phyloP scores from a whole-genome alignment of 305 asterid genomes.

The Striga hermonthica region DNA sequence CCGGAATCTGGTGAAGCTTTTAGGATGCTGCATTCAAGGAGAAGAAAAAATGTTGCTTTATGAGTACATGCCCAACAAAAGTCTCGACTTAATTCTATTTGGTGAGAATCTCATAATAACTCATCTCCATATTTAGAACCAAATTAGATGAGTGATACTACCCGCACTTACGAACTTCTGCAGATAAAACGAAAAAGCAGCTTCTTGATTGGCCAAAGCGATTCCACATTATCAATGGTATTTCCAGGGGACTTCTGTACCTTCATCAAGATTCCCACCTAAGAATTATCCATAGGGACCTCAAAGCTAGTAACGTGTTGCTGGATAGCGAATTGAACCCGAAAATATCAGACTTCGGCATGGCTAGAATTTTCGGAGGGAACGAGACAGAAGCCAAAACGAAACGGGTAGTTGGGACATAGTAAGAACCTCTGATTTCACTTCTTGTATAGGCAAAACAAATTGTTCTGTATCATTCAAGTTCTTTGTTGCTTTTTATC shows the following conservation, averaged over 20 bases:
- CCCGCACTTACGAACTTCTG: neutral
- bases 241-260: constrained; percentile 26
- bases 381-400: constrained; percentile 44
- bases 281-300: constrained; percentile 44
- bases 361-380: constrained; percentile 45
- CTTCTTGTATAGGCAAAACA: neutral
- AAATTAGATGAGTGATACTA: neutral
- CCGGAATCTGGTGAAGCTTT: constrained; percentile 34
- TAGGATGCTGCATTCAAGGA: constrained; percentile 33
- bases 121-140: no score
- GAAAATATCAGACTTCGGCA: constrained; percentile 52
- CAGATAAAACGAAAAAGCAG: constrained; percentile 11
- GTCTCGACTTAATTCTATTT: constrained; percentile 25
- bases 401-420: constrained; percentile 43
- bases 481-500: neutral
- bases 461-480: neutral
- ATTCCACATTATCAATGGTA: constrained; percentile 17
- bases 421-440: constrained; percentile 32
- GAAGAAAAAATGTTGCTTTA: constrained; percentile 34
- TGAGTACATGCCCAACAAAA: constrained; percentile 32
- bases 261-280: constrained; percentile 30
- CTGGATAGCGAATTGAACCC: constrained; percentile 44
- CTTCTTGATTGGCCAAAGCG: constrained; percentile 24
- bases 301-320: constrained; percentile 47
- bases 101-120: neutral